Percentiles rank a stretch among this genome's conserved stretches.
Evolutionary conservation across 306 rosid genomes (phyloP).

Genomic region (Dalbergia cochinchinensis): DNA sequence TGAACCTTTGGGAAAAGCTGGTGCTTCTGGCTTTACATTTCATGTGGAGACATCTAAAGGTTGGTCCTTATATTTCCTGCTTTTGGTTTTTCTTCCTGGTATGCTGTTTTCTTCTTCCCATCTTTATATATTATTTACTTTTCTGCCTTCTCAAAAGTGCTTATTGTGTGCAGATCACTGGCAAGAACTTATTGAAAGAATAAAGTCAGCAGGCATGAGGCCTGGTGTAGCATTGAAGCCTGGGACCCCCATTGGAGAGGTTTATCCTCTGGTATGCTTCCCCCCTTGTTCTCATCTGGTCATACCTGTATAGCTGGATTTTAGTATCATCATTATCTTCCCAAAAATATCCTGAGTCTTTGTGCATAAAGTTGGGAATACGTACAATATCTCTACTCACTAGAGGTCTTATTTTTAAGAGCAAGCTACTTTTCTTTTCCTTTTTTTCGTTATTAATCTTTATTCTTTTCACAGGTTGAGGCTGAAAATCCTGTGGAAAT

Average conservation of each 20-base stretch:
- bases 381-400: not conserved
- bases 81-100: slow-evolving; percentile 15
- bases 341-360: not conserved
- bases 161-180: slow-evolving; percentile 71
- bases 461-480: slow-evolving; percentile 70
- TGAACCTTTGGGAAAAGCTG: slow-evolving; percentile 87
- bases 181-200: slow-evolving; percentile 74
- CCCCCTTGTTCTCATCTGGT: slow-evolving; percentile 5
- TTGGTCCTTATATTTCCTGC: slow-evolving; percentile 42
- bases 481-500: slow-evolving; percentile 85
- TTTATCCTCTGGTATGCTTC: slow-evolving; percentile 79
- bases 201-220: slow-evolving; percentile 79
- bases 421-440: not conserved
- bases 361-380: slow-evolving; percentile 9
- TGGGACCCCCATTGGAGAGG: slow-evolving; percentile 80
- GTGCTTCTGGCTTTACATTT: slow-evolving; percentile 97
- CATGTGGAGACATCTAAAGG: slow-evolving; percentile 90
- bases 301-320: slow-evolving; percentile 19
- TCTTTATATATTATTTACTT: slow-evolving; percentile 18
- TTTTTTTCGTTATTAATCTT: not conserved
- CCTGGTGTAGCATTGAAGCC: slow-evolving; percentile 91
- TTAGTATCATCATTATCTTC: slow-evolving; percentile 10
- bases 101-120: not conserved
- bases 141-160: slow-evolving; percentile 32
- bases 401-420: slow-evolving; percentile 10